phyloP scores from a whole-genome alignment of 2,329 filamentous ascomycete genomes.

The Colletotrichum echinochloae region DNA sequence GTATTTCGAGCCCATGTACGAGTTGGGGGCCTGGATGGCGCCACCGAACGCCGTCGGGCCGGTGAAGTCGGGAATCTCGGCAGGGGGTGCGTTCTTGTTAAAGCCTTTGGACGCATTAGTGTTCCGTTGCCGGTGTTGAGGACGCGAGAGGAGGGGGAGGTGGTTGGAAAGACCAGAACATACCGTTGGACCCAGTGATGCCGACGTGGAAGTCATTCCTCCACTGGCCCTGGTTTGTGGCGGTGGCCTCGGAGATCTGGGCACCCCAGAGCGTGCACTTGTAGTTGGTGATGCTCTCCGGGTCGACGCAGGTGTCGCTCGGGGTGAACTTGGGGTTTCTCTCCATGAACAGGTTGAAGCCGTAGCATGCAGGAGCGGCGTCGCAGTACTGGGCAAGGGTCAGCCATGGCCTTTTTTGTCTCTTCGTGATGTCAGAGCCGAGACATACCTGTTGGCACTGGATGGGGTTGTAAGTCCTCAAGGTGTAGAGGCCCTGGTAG shows the following conservation, averaged over 20 bases:
- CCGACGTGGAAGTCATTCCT: slow-evolving; percentile 37
- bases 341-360: slow-evolving; percentile 32
- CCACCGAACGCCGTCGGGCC: slow-evolving; percentile 5
- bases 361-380: slow-evolving; percentile 26
- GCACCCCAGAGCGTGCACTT: slow-evolving; percentile 33
- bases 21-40: slow-evolving; percentile 17
- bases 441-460: slow-evolving; percentile 29
- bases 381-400: slow-evolving; percentile 22
- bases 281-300: slow-evolving; percentile 22
- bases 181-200: slow-evolving; percentile 39
- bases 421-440: too few relatives aligned
- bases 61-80: neutral
- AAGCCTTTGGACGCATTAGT: slow-evolving; percentile 3
- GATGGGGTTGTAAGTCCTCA: slow-evolving; percentile 18
- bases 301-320: slow-evolving; percentile 19
- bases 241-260: slow-evolving; percentile 5
- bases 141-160: too few relatives aligned
- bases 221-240: slow-evolving; percentile 37
- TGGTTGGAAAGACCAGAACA: neutral
- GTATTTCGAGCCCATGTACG: slow-evolving; percentile 25
- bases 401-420: neutral
- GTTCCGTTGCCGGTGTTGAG: neutral
- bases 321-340: slow-evolving; percentile 22
- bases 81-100: slow-evolving; percentile 8
- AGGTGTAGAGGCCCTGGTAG: slow-evolving; percentile 19